A percentile compares a stretch with the other conserved stretches of the same genome.
These are phyloP conservation scores for Russula vinacea DNA, from an alignment of 768 basidiomycete species.

Conservation along the genomic window DNA sequence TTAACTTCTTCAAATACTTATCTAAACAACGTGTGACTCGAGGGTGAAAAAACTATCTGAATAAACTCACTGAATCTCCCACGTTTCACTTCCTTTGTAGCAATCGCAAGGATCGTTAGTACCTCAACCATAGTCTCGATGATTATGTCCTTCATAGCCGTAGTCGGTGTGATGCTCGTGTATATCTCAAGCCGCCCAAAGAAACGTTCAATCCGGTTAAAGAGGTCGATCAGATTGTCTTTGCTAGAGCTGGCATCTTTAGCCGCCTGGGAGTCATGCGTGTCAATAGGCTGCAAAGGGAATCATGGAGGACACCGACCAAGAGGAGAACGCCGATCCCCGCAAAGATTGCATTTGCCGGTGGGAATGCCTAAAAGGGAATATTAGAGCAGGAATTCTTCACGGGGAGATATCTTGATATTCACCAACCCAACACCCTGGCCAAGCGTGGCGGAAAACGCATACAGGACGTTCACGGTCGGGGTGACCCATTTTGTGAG, in stretches of 20 bases:
- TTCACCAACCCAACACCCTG: not conserved
- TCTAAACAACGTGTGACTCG: not conserved
- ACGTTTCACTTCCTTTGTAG: conserved; percentile 1
- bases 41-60: not conserved
- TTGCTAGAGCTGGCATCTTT: too few relatives aligned
- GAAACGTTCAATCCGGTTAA: too few relatives aligned
- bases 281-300: too few relatives aligned
- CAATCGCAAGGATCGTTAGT: not conserved
- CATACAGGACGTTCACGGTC: not conserved
- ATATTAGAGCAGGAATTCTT: not conserved
- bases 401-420: not conserved
- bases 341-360: not conserved
- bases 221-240: too few relatives aligned
- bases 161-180: too few relatives aligned
- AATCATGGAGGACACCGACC: too few relatives aligned
- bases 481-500: conserved; percentile 3
- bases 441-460: not conserved
- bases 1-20: not conserved
- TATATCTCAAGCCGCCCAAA: not conserved
- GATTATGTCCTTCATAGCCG: too few relatives aligned
- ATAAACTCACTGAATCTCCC: conserved; percentile 5
- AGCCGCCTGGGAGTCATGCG: too few relatives aligned
- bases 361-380: not conserved
- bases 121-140: not conserved
- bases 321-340: not conserved